Percentiles rank a stretch among this genome's conserved stretches.
These are phyloP conservation scores for Saccharomycopsis fodiens DNA, from an alignment of 805 yeast genomes.

Conservation along the genomic window DNA sequence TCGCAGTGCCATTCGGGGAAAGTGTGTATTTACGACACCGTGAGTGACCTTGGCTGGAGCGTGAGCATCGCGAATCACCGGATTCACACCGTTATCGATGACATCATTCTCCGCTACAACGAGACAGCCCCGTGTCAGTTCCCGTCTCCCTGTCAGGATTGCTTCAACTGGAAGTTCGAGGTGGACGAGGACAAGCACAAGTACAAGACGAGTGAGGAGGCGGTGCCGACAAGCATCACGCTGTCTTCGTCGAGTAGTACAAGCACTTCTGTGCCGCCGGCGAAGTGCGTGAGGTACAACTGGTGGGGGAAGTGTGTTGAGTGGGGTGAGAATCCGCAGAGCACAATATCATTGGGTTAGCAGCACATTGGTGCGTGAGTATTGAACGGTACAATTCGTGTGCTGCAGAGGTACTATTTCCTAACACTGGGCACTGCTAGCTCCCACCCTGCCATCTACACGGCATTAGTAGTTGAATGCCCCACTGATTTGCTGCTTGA, in stretches of 20 bases:
- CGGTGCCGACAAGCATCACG: conserved; percentile 22
- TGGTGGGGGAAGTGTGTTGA: conserved; percentile 58
- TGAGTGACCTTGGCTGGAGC: conserved; percentile 84
- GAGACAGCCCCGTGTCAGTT: conserved; percentile 65
- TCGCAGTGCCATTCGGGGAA: conserved; percentile 89
- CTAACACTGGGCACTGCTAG: too few species aligned
- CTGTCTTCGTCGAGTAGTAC: conserved; percentile 12
- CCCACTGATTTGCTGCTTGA: too few species aligned
- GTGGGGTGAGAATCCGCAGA: conserved; percentile 26
- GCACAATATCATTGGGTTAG: too few species aligned
- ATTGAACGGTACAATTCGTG: too few species aligned
- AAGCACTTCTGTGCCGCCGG: conserved; percentile 22
- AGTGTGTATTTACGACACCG: conserved; percentile 84
- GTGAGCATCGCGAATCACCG: conserved; percentile 83
- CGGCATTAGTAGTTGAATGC: too few species aligned
- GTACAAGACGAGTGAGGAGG: conserved; percentile 19
- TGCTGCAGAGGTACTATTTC: too few species aligned
- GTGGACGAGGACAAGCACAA: conserved; percentile 30
- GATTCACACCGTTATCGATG: conserved; percentile 84
- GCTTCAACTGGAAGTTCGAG: conserved; percentile 81
- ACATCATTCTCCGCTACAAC: conserved; percentile 63
- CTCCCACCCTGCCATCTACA: too few species aligned
- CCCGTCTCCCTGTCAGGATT: conserved; percentile 83
- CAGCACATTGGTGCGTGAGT: too few species aligned
- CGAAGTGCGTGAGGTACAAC: conserved; percentile 26